Evolutionary conservation across 2,329 filamentous ascomycete genomes (phyloP), one percentile per base, ranked within the genome.

Genomic region (Verticillium longisporum): DNA sequence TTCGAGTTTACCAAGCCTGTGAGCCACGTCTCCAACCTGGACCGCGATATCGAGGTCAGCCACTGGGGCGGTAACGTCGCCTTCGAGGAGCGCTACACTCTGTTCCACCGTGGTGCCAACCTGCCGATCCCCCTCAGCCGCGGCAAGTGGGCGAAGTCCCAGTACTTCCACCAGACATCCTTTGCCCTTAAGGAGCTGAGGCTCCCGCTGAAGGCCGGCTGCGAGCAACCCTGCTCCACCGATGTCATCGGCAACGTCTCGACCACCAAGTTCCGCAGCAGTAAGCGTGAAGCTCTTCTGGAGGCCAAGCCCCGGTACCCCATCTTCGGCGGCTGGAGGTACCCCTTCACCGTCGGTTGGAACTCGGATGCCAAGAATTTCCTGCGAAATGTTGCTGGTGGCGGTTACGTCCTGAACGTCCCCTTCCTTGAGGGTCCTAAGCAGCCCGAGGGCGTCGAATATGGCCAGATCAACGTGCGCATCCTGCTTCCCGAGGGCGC

Each of bases 41-140:
- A 98, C 77, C 88, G 95, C 63, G 93, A 98, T 70, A 80, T 99
- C 65, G 95, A 99, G 75, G 89, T 99, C 68, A 96, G 91, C 72
- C 95, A 98, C 76, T 99, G 95, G 95, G 95, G 95, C 67, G 95
- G 95, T 64, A 99, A 99, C 73, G 77, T 98, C 60, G 95, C 95
- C 1, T 92, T 93, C 57, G 95, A 99, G 78, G 95, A 99, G 78
- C 87, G 91, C 61, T 97, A 97, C 77, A 91, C 89, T 75, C 82
- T 98, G 67, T 85, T 86, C 69, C 94, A 99, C 80, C 87, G 89
- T 65, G 95, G 90, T 65, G 96, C 95, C 57, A 88, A 90, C 73
- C 81, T 94, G 57, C 83, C 84, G 37, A 80, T 81, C 61, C 85
- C 88, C 38, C 94, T 95, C 78, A 89, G 86, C 69, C 86, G 91